phyloP scores from a whole-genome alignment of 257 asterid genomes.

The Paraleonurus japonicus region DNA sequence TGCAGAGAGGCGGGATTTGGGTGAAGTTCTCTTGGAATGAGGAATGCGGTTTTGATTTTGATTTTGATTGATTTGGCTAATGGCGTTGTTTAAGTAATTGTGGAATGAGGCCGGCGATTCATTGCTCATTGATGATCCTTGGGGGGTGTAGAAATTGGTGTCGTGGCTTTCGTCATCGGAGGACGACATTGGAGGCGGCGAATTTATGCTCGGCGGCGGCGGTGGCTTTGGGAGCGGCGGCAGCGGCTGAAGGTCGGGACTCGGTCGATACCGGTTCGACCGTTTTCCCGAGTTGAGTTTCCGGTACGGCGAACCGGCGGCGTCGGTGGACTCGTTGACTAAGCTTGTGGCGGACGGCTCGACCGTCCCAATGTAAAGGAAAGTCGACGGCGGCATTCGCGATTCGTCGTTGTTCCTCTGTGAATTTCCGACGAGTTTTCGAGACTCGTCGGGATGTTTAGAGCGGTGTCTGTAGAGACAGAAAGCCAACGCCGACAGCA shows the following conservation, averaged over 20 bases:
- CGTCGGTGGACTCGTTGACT: constrained; percentile 36
- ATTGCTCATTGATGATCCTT: constrained; percentile 73
- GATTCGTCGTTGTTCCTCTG: constrained; percentile 52
- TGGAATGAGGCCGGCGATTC: constrained; percentile 57
- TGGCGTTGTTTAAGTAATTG: constrained; percentile 31
- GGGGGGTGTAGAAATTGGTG: constrained; percentile 84
- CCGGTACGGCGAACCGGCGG: constrained; percentile 63
- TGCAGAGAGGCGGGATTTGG: constrained; percentile 66
- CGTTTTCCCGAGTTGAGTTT: constrained; percentile 63
- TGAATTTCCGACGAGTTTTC: constrained; percentile 60
- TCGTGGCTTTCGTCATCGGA: constrained; percentile 87
- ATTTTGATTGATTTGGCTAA: constrained; percentile 27
- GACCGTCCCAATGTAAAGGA: constrained; percentile 90
- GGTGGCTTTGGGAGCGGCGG: constrained; percentile 85
- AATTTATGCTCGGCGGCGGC: constrained; percentile 56
- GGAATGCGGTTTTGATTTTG: constrained; percentile 39
- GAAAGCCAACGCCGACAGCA: constrained; percentile 60
- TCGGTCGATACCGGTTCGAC: constrained; percentile 82
- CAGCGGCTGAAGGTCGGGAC: constrained; percentile 97
- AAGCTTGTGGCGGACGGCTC: constrained; percentile 65
- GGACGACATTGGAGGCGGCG: constrained; percentile 92
- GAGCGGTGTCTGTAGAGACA: constrained; percentile 52
- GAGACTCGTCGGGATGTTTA: constrained; percentile 46
- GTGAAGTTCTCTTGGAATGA: constrained; percentile 79
- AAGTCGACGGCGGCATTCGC: constrained; percentile 69